A percentile compares a stretch with the other conserved stretches of the same genome.
Evolutionary conservation across 163 green algal species (phyloP).

Genomic region (Coccomyxa subellipsoidea): DNA sequence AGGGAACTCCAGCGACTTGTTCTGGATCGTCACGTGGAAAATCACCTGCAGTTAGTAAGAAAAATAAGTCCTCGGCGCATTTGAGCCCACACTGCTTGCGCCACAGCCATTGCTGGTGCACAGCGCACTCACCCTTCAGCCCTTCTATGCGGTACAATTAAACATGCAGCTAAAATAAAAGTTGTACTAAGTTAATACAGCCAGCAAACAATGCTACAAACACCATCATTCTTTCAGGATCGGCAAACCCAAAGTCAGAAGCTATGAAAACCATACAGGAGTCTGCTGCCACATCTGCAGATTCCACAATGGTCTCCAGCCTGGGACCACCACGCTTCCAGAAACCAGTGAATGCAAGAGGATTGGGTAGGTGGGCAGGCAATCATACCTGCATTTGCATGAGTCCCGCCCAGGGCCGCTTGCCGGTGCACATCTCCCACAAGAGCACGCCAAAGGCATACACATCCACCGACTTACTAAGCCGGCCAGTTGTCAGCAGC

Average conservation of each 20-base stretch:
- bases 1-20: slow-evolving; percentile 17
- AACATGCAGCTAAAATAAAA: too few relatives aligned
- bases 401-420: slow-evolving; percentile 12
- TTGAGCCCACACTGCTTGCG: neutral
- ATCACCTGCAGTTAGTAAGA: slow-evolving; percentile 7
- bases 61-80: neutral
- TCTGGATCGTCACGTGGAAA: slow-evolving; percentile 14
- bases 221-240: neutral
- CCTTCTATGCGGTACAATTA: too few relatives aligned
- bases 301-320: neutral
- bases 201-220: too few relatives aligned
- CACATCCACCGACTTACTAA: slow-evolving; percentile 38
- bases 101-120: too few relatives aligned
- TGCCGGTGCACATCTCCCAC: slow-evolving; percentile 41
- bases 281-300: neutral
- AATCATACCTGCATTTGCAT: slow-evolving; percentile 13
- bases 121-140: too few relatives aligned
- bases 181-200: too few relatives aligned
- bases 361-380: too few relatives aligned
- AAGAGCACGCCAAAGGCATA: slow-evolving; percentile 49
- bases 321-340: neutral
- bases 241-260: neutral
- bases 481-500: slow-evolving; percentile 33
- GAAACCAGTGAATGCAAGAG: too few relatives aligned
- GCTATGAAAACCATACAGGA: too few relatives aligned